These are phyloP conservation scores for Coprinopsis sp. DNA, from an alignment of 768 basidiomycete species.

Conservation along the genomic window DNA sequence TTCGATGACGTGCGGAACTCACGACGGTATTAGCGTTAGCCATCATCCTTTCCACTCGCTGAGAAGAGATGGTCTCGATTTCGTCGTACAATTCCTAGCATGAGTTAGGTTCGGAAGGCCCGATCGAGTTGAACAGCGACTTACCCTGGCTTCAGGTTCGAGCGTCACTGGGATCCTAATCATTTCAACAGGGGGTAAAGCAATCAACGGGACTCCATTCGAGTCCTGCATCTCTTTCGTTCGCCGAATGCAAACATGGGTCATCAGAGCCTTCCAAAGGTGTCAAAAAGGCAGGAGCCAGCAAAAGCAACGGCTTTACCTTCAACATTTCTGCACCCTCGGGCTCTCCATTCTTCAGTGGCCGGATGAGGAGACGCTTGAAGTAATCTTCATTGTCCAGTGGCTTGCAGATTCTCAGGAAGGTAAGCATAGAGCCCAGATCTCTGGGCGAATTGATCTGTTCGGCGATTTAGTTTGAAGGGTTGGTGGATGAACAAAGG, in stretches of 20 bases:
- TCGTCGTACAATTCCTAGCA: slow-evolving; percentile 61
- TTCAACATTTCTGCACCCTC: slow-evolving; percentile 66
- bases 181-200: slow-evolving; percentile 75
- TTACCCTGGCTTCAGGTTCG: slow-evolving; percentile 58
- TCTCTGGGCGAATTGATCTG: slow-evolving; percentile 84
- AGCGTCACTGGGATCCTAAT: slow-evolving; percentile 69
- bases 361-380: slow-evolving; percentile 73
- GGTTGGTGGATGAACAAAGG: slow-evolving; percentile 1
- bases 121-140: slow-evolving; percentile 11
- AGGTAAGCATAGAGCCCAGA: slow-evolving; percentile 80
- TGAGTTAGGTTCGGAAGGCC: slow-evolving; percentile 4
- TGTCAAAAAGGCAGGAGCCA: slow-evolving; percentile 1
- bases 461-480: slow-evolving; percentile 2
- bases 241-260: slow-evolving; percentile 70
- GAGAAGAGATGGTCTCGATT: slow-evolving; percentile 57
- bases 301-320: slow-evolving; percentile 34
- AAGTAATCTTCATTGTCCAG: slow-evolving; percentile 81
- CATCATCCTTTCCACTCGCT: slow-evolving; percentile 57
- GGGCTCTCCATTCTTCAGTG: slow-evolving; percentile 65
- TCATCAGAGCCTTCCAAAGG: slow-evolving; percentile 63
- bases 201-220: slow-evolving; percentile 65
- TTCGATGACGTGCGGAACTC: slow-evolving; percentile 8
- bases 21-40: slow-evolving; percentile 40
- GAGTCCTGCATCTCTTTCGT: slow-evolving; percentile 92
- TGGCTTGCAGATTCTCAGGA: slow-evolving; percentile 81